Base-by-base conservation (phyloP, 2,329 filamentous ascomycete species). In the Penicillium sp. region DNA sequence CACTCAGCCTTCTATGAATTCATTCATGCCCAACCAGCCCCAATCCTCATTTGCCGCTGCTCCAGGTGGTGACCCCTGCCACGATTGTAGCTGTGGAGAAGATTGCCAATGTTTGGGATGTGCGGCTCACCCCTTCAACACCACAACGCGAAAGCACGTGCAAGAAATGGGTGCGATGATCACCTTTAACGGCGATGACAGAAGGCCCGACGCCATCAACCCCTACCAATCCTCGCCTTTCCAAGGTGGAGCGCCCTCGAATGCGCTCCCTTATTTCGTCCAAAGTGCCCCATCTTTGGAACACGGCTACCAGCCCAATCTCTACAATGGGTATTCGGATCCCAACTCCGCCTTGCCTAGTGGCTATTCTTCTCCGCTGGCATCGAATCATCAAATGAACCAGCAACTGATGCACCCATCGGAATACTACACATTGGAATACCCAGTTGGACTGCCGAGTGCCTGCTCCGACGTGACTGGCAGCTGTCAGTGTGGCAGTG, bases 401-500 rank as follows among this genome's bases (percentile, higher is more conserved):
- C 62, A 71, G 44, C 65, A 67, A 18, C 49, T 74, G 57, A 76
- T 77, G 75, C 67, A 71, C n/a, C 69, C 73, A 5, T 72, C 71
- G 1, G 70, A 74, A 46, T 77, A 77, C 55, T 74, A 74, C 54
- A 75, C 73, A 5, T 60, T 77, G 43, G 74, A 75, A 59, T 77
- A 76, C 50, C 69, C 75, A 2, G 68, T 77, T 18, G 71, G 69
- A 21, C 57, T 75, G 40, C 69, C 71, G 4, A 64, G 58, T 24
- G 60, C 74, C 14, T 83, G 81, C 62, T 76, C 74, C 32, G 76
- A 82, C 55, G 66, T 73, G 3, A 79, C 75, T 5, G 80, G 80
- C 3, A 81, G 75, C 24, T 83, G 80, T 54, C 77, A 78, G 57
- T 83, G 81, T 53, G 79, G 79, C 14, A 77, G 77, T 52, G 79